Percentiles rank a stretch among this genome's conserved stretches.
Conservation (phyloP, 78 protist species). For the slime mould (Dictyostelium discoideum) region DNA sequence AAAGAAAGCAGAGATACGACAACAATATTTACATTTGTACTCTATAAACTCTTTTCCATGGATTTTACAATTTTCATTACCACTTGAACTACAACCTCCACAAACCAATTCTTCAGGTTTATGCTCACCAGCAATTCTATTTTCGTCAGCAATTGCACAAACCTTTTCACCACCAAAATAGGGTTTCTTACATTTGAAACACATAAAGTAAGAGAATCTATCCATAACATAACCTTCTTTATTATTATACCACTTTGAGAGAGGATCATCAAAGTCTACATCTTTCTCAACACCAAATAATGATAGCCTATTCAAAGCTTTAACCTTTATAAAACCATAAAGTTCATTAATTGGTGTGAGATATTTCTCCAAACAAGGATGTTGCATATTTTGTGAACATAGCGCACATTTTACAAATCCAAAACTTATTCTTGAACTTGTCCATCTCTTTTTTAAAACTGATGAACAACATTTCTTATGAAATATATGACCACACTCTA, state of each 20-base stretch:
- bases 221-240: conserved; percentile 72
- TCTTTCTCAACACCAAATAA: conserved; percentile 40
- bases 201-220: conserved; percentile 71
- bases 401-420: conserved; percentile 88
- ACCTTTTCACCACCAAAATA: conserved; percentile 88
- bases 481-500: conserved; percentile 87
- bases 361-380: conserved; percentile 23
- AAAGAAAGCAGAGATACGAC: conserved; percentile 56
- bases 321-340: neutral
- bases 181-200: conserved; percentile 83
- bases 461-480: conserved; percentile 70
- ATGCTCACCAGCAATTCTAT: conserved; percentile 11
- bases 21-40: conserved; percentile 82
- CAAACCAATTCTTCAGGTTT: conserved; percentile 87
- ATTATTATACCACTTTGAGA: conserved; percentile 56
- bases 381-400: conserved; percentile 63
- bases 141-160: conserved; percentile 80
- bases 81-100: conserved; percentile 79
- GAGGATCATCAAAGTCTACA: conserved; percentile 52
- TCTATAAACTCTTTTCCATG: conserved; percentile 81
- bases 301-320: conserved; percentile 29
- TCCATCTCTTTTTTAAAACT: conserved; percentile 73
- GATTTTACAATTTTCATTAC: conserved; percentile 41
- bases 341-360: conserved; percentile 21
- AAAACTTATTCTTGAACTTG: conserved; percentile 83